Evolutionary conservation across 164 flowering plant genomes (phyloP), one percentile per base, ranked within the genome.

Genomic region (Liquidambar formosana): DNA sequence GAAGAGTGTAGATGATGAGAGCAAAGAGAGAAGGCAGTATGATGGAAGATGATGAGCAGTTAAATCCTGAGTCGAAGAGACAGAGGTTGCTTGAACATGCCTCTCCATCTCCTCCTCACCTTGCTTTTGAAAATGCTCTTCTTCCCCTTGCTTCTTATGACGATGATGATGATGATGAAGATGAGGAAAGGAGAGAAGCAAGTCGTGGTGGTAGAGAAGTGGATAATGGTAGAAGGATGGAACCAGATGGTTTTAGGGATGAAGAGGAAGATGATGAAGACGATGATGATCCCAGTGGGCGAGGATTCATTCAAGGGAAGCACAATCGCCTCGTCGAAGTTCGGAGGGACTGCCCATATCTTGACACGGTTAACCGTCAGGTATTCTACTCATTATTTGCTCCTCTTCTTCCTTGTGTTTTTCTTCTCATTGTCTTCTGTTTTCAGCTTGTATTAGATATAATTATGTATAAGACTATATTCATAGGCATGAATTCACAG

Each of bases 301-400:
- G 68, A 54, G 76, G 66, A 16, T 49, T 33, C 28, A 47, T 45
- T 69, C 73, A 57, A 44, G 88, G 78, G 67, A 75, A 33, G 70
- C 78, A 77, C 18, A 79, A 46, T 48, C 83, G 90, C 19, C 67
- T 71, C 23, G 73, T 86, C 63, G 97, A 89, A 71, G 57, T 88
- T 23, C 79, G 99, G 10, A 85, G 91, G 73, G 99, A 93, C 67
- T 96, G 99, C 51, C 99, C 99, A 18, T 93, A 96, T 77, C 88
- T 96, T 62, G 99, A 96, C 78, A 93, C 98, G 28, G 99, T 96
- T 45, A 96, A 96, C 75, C 93, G 99, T 58, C 98, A 96, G 99
- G 99, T 93, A 77, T 13, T 22, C 27, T 26, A 15, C 15, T 65
- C 44, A 4, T 62, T 45, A 9, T 61, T 41, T 19, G 12, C 8